Evolutionary conservation across 768 basidiomycete genomes (phyloP).

Genomic region (Xanthoconium stramineum): DNA sequence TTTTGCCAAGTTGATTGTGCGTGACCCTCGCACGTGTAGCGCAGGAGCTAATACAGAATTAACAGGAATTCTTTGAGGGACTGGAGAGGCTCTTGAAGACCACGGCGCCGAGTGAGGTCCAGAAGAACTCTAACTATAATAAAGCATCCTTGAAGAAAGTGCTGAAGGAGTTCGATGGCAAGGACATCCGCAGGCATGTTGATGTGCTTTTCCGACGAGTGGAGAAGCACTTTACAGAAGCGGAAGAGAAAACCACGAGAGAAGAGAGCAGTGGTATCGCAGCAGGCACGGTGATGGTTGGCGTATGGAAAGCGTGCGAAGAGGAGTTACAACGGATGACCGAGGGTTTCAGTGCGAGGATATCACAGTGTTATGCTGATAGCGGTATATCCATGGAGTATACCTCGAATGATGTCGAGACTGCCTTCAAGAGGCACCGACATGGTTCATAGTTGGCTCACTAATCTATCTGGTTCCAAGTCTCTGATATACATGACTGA

Average conservation of each 20-base stretch:
- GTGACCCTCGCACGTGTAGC: constrained; percentile 23
- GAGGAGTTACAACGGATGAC: constrained; percentile 76
- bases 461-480: constrained; percentile 5
- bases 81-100: constrained; percentile 84
- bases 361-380: constrained; percentile 78
- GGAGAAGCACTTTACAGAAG: constrained; percentile 93
- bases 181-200: constrained; percentile 86
- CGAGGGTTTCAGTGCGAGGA: constrained; percentile 61
- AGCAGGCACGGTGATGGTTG: constrained; percentile 66
- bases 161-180: constrained; percentile 78
- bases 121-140: constrained; percentile 71
- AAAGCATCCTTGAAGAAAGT: constrained; percentile 79
- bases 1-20: constrained; percentile 80
- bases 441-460: constrained; percentile 20
- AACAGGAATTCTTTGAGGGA: constrained; percentile 92
- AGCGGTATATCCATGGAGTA: constrained; percentile 74
- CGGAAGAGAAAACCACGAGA: constrained; percentile 59
- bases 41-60: constrained; percentile 5
- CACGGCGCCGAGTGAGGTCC: constrained; percentile 72
- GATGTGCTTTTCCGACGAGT: constrained; percentile 87
- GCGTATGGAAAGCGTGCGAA: constrained; percentile 91
- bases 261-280: constrained; percentile 53
- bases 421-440: constrained; percentile 68
- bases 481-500: constrained; percentile 7
- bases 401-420: constrained; percentile 68